Percentiles rank a stretch among this genome's conserved stretches.
Conservation (phyloP, 495 filamentous ascomycete genomes). For the Penicillium riverlandense region DNA sequence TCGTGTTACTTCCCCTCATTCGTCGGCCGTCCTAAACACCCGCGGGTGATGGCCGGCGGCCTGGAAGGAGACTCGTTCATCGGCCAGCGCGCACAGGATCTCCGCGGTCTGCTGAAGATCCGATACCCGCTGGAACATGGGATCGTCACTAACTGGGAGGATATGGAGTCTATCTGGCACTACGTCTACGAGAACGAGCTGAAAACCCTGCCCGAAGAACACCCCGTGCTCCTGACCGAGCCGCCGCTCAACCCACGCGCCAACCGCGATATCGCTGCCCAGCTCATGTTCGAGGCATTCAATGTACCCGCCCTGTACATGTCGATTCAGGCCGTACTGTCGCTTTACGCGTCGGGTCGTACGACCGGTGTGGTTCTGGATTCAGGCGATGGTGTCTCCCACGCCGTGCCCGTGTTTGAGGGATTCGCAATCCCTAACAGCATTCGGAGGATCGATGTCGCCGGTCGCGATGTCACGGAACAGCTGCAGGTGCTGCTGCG, state of each 20-base stretch:
- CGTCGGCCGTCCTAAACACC: constrained; percentile 93
- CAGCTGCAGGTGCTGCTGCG: constrained; percentile 85
- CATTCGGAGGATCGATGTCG: constrained; percentile 92
- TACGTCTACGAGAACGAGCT: constrained; percentile 75
- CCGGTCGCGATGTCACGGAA: constrained; percentile 96
- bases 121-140: constrained; percentile 94
- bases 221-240: constrained; percentile 94
- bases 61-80: constrained; percentile 98
- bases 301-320: constrained; percentile 95
- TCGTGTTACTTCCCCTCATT: constrained; percentile 98
- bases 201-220: constrained; percentile 96
- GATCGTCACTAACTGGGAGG: constrained; percentile 98
- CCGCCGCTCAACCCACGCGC: constrained; percentile 91
- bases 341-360: constrained; percentile 90
- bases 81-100: constrained; percentile 83
- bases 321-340: constrained; percentile 94
- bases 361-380: constrained; percentile 96
- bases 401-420: constrained; percentile 96
- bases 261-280: constrained; percentile 94
- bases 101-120: constrained; percentile 91
- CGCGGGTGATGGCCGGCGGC: constrained; percentile 90
- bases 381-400: constrained; percentile 92
- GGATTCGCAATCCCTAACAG: constrained; percentile 94
- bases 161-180: constrained; percentile 99
- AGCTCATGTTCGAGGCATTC: constrained; percentile 98